A percentile compares a stretch with the other conserved stretches of the same genome.
These are phyloP conservation scores for Astrothelium subdiscretum DNA, from an alignment of 495 filamentous ascomycete species.

Conservation along the genomic window DNA sequence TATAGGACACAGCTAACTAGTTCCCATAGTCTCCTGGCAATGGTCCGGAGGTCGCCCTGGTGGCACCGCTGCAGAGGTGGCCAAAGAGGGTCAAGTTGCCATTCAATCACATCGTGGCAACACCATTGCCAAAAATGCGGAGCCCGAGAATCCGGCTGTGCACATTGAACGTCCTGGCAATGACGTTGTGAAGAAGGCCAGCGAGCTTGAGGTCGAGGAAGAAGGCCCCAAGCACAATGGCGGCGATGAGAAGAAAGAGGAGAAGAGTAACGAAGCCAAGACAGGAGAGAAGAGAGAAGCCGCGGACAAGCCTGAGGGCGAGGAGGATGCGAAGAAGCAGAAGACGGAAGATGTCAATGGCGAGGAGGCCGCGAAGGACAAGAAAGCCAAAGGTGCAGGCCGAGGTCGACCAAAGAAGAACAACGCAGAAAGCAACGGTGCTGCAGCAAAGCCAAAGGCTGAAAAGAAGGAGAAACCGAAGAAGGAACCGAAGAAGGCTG, in stretches of 20 bases:
- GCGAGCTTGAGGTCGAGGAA: slow-evolving; percentile 34
- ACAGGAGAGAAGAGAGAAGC: slow-evolving; percentile 10
- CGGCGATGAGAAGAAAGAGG: slow-evolving; percentile 9
- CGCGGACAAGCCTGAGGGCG: slow-evolving; percentile 20
- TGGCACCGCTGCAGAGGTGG: slow-evolving; percentile 47
- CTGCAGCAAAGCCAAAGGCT: slow-evolving; percentile 3
- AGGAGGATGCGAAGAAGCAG: slow-evolving; percentile 25
- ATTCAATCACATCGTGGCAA: slow-evolving; percentile 51
- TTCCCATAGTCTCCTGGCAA: slow-evolving; percentile 44
- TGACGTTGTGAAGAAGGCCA: slow-evolving; percentile 51
- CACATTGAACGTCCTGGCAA: slow-evolving; percentile 45
- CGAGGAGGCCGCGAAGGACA: slow-evolving; percentile 19
- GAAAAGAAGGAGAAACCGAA: slow-evolving; percentile 23
- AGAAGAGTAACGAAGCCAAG: slow-evolving; percentile 18
- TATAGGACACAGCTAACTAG: slow-evolving; percentile 6
- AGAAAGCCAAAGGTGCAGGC: slow-evolving; percentile 19
- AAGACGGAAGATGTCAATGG: slow-evolving; percentile 23
- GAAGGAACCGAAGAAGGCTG: slow-evolving; percentile 28
- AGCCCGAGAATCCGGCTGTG: slow-evolving; percentile 46
- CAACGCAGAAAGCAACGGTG: slow-evolving; percentile 7
- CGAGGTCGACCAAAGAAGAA: slow-evolving; percentile 19
- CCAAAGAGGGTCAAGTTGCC: slow-evolving; percentile 43
- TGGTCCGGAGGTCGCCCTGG: slow-evolving; percentile 41
- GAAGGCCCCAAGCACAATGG: slow-evolving; percentile 15
- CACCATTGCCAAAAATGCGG: slow-evolving; percentile 47